Conservation (phyloP, 106 monocot species). For the Platanthera guangdongensis region DNA sequence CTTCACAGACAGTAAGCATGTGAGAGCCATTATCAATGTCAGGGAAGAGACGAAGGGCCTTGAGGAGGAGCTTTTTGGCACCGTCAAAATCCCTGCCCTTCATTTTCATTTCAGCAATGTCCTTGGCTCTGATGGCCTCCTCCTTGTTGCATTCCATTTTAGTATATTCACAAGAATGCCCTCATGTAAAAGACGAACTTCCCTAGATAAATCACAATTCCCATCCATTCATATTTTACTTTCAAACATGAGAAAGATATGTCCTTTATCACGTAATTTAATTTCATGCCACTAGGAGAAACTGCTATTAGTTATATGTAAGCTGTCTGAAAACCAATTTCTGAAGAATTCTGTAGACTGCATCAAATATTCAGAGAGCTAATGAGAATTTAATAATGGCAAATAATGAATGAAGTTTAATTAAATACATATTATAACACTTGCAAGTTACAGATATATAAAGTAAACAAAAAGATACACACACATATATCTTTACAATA, state of each 20-base stretch:
- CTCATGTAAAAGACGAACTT: not conserved
- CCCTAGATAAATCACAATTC: not conserved
- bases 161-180: not conserved
- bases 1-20: slow-evolving; percentile 26
- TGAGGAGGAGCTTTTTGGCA: slow-evolving; percentile 19
- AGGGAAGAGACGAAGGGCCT: slow-evolving; percentile 16
- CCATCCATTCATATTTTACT: not conserved
- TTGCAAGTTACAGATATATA: no score
- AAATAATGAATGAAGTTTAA: not conserved
- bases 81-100: slow-evolving; percentile 15
- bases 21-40: slow-evolving; percentile 25
- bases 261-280: not conserved
- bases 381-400: not conserved
- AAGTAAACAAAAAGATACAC: no score
- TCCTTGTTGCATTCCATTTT: slow-evolving; percentile 25
- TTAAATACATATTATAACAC: not conserved
- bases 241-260: not conserved
- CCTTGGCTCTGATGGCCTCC: slow-evolving; percentile 18
- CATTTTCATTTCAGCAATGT: slow-evolving; percentile 25
- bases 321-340: not conserved
- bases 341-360: not conserved
- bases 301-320: not conserved
- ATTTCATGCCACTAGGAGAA: not conserved
- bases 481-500: no score
- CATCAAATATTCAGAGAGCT: not conserved